Evolutionary conservation across 129 eudicot genomes (phyloP).

Genomic region (Artemisia tridentata): DNA sequence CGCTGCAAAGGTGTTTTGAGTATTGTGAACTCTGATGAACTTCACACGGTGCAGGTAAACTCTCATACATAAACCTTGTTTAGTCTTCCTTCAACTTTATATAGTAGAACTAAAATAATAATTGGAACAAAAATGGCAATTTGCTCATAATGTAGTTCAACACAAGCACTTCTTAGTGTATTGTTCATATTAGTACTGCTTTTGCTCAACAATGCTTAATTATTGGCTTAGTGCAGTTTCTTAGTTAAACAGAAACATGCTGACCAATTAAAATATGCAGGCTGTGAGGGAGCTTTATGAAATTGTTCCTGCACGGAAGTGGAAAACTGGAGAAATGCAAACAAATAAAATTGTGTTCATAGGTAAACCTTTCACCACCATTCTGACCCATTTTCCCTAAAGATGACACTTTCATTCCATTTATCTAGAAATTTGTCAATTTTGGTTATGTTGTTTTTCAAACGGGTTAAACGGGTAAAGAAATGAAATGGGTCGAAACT

Average conservation of each 20-base stretch:
- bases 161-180: too few species aligned
- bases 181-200: background rate
- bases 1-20: conserved; percentile 92
- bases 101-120: background rate
- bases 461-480: background rate
- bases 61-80: background rate
- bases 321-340: conserved; percentile 55
- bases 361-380: conserved; percentile 39
- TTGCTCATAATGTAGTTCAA: background rate
- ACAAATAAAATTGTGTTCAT: conserved; percentile 80
- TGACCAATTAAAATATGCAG: conserved; percentile 29
- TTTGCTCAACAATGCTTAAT: background rate
- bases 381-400: background rate
- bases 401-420: conserved; percentile 6
- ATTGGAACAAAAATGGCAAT: background rate
- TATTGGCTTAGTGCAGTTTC: background rate
- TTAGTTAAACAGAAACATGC: background rate
- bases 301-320: conserved; percentile 74
- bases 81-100: background rate
- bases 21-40: conserved; percentile 70
- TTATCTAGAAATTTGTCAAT: background rate
- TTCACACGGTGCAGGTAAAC: conserved; percentile 79
- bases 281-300: conserved; percentile 94
- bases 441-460: conserved; percentile 4
- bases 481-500: background rate